Evolutionary conservation across 352 stramenopile genomes (phyloP), one percentile per base, ranked within the genome.

Genomic region (Pythium oligandrum): DNA sequence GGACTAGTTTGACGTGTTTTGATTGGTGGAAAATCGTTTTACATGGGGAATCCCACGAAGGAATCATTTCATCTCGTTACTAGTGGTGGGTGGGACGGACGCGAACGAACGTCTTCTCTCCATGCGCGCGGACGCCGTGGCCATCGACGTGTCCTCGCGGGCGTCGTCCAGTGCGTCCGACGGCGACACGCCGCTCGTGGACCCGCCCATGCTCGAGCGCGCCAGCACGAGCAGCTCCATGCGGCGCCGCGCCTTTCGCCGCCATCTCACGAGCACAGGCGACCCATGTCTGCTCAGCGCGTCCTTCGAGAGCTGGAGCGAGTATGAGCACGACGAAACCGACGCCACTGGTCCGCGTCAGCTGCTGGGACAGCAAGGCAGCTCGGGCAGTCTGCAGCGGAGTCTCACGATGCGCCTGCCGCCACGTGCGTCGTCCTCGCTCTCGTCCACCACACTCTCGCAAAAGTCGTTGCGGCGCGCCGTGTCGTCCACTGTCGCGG

Each of bases 251-350:
- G 48, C 8, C 55, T 48, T 2, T 57, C 55, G 31, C 44, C 17
- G 17, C 17, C 17, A 26, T 26, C 17, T 26, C 17, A 26, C 17
- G 17, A 26, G 17, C 17, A 26, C 17, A 26, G 52, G 38, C 37
- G 55, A 63, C 49, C 55, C 55, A 32, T 63, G 55, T 26, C 39
- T 63, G 43, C 48, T 63, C 4, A 44, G 32, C 11, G 8, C 51
- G 7, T 57, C 55, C 8, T 53, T 57, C 33, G 55, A 63, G 11
- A 47, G 33, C 48, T 57, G 42, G 42, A 57, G 43, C 55, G 55
- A 63, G 17, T 35, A 39, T 38, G 55, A 63, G 0, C 48, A 57
- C 32, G 55, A 63, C 12, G 48, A 54, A 10, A 51, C 44, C 6
- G 37, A 37, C 4, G 55, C 55, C 6, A 17, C 37, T 40, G 9